Evolutionary conservation across 2,329 filamentous ascomycete species (phyloP).

Genomic region (Graphilbum sp.): DNA sequence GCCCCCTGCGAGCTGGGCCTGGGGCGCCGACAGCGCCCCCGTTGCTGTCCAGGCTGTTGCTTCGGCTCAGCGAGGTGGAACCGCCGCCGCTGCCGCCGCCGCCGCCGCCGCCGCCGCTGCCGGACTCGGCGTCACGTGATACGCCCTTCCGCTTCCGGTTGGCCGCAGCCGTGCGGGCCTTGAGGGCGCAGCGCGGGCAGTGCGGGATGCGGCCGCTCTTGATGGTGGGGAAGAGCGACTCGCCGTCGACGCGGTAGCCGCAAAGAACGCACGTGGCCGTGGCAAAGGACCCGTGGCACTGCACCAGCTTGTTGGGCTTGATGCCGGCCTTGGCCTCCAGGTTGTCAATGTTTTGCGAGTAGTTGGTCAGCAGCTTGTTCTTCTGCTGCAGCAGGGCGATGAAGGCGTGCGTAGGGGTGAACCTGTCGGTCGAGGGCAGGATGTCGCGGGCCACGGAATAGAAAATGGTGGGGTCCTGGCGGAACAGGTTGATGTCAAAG

Average conservation of each 20-base stretch:
- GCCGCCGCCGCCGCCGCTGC: constrained; percentile 12
- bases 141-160: constrained; percentile 32
- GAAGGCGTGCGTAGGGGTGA: constrained; percentile 86
- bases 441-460: constrained; percentile 87
- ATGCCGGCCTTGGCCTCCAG: constrained; percentile 81
- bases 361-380: constrained; percentile 84
- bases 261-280: constrained; percentile 82
- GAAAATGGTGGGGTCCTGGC: constrained; percentile 74
- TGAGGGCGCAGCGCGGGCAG: constrained; percentile 54
- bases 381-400: constrained; percentile 78
- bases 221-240: constrained; percentile 66
- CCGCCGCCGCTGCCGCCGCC: too few relatives aligned
- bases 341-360: constrained; percentile 98
- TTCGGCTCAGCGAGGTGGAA: constrained; percentile 2
- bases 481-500: constrained; percentile 80
- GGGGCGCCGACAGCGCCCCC: background rate
- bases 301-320: constrained; percentile 63
- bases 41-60: constrained; percentile 5
- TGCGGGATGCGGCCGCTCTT: constrained; percentile 58
- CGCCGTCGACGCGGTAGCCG: constrained; percentile 54
- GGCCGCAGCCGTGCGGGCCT: constrained; percentile 6
- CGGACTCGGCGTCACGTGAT: background rate
- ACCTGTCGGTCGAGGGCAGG: constrained; percentile 61
- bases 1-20: constrained; percentile 1
- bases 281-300: constrained; percentile 93